phyloP scores from a whole-genome alignment of 768 basidiomycete species.

The Pulveroboletus frians region DNA sequence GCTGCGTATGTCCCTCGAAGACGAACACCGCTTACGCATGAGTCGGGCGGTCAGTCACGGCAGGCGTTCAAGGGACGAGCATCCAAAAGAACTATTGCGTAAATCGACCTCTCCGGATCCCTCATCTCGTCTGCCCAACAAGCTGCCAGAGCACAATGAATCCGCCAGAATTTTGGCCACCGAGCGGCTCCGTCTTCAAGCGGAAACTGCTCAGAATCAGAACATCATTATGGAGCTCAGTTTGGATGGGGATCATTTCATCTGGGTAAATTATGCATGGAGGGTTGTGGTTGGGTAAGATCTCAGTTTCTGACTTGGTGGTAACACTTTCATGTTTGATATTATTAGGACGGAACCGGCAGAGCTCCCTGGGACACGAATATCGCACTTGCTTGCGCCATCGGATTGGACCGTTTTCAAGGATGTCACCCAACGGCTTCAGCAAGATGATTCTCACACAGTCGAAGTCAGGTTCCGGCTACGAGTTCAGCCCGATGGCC shows the following conservation, averaged over 20 bases:
- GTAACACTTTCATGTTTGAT: conserved; percentile 11
- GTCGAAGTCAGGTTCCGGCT: conserved; percentile 89
- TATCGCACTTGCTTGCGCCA: conserved; percentile 76
- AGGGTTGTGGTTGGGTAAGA: conserved; percentile 83
- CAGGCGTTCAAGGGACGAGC: conserved; percentile 56
- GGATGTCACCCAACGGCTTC: conserved; percentile 78
- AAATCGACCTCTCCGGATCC: conserved; percentile 36
- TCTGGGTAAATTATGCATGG: conserved; percentile 98
- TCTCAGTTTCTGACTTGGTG: not conserved
- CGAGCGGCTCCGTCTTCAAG: conserved; percentile 82
- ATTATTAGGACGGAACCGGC: conserved; percentile 71
- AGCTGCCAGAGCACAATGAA: conserved; percentile 55
- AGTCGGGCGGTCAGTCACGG: conserved; percentile 46
- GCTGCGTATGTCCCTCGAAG: conserved; percentile 33
- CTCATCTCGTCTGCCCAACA: conserved; percentile 35
- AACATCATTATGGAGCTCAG: conserved; percentile 95
- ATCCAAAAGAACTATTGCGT: conserved; percentile 42
- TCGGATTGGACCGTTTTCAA: conserved; percentile 79
- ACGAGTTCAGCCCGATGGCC: conserved; percentile 58
- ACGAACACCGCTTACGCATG: conserved; percentile 40
- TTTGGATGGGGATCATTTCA: conserved; percentile 89
- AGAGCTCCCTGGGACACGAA: conserved; percentile 68
- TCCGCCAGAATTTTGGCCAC: conserved; percentile 83
- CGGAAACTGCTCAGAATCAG: conserved; percentile 92
- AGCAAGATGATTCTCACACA: conserved; percentile 90